A percentile compares a stretch with the other conserved stretches of the same genome.
Conservation (phyloP, 2,329 filamentous ascomycete species). For the Phaeophleospora eucalypticola region DNA sequence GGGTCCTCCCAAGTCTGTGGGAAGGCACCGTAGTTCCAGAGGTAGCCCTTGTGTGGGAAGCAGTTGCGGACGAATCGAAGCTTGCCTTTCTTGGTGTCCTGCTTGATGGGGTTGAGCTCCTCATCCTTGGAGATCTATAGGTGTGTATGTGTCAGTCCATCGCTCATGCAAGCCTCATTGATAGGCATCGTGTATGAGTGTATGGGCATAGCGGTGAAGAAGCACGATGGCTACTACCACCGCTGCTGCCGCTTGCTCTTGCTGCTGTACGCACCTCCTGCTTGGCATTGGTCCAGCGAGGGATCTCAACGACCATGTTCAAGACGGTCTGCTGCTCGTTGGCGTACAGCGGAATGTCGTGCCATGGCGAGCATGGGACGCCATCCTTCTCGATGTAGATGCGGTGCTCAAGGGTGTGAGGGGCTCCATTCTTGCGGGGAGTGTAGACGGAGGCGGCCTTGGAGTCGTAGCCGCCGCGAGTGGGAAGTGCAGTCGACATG, state of each 20-base stretch:
- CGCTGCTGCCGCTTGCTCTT: no score
- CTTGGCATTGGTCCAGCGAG: conserved; percentile 99
- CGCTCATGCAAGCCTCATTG: conserved; percentile 2
- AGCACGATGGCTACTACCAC: background rate
- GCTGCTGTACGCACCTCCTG: conserved; percentile 69
- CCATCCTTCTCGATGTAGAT: conserved; percentile 98
- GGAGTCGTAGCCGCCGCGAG: conserved; percentile 31
- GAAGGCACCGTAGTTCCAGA: conserved; percentile 99
- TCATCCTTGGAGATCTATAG: conserved; percentile 96
- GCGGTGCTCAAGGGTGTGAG: conserved; percentile 94
- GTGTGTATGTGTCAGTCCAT: conserved; percentile 16
- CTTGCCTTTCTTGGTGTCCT: conserved; percentile 99
- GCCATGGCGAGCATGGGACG: conserved; percentile 87
- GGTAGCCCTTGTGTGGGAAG: conserved; percentile 99
- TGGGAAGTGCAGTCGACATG: conserved; percentile 22
- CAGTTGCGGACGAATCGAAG: conserved; percentile 99
- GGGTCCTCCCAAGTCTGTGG: conserved; percentile 99
- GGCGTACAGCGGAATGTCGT: conserved; percentile 97
- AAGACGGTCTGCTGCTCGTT: conserved; percentile 92
- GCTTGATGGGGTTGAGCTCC: conserved; percentile 97
- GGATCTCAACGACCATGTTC: conserved; percentile 99
- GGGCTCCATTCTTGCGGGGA: conserved; percentile 79
- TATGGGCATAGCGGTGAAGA: conserved; percentile 9
- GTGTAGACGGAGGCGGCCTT: conserved; percentile 66
- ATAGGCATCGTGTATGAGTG: background rate